Percentiles rank a stretch among this genome's conserved stretches.
Evolutionary conservation across 192 early-diverging fungal species (phyloP).

Genomic region (Linnemannia schmuckeri): DNA sequence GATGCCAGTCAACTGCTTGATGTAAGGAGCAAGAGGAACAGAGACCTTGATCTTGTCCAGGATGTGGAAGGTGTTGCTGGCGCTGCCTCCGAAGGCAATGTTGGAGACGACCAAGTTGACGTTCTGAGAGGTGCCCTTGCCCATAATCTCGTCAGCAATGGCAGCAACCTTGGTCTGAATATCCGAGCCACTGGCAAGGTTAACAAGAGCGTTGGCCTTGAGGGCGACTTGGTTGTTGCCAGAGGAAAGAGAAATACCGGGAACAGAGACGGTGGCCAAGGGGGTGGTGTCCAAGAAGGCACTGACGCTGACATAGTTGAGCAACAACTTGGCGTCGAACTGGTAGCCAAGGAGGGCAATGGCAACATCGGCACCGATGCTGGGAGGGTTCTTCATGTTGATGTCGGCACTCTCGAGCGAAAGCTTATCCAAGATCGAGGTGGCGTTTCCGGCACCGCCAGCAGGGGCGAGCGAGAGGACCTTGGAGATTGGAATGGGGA

Average conservation of each 20-base stretch:
- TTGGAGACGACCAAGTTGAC: constrained; percentile 55
- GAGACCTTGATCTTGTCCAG: constrained; percentile 39
- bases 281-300: constrained; percentile 51
- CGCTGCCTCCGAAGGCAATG: constrained; percentile 44
- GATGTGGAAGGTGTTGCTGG: constrained; percentile 35
- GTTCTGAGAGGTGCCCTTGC: constrained; percentile 25
- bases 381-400: constrained; percentile 52
- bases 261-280: constrained; percentile 42
- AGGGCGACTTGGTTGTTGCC: constrained; percentile 43
- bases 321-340: constrained; percentile 49
- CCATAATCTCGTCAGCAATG: constrained; percentile 50
- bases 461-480: constrained; percentile 30
- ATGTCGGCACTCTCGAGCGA: constrained; percentile 40
- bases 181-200: constrained; percentile 32
- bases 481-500: constrained; percentile 42
- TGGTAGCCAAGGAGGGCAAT: constrained; percentile 36
- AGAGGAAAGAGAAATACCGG: constrained; percentile 35
- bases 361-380: constrained; percentile 48
- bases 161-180: constrained; percentile 53
- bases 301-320: constrained; percentile 51
- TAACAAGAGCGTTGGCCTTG: constrained; percentile 30
- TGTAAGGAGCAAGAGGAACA: constrained; percentile 42
- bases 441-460: neutral
- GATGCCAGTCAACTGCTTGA: constrained; percentile 35
- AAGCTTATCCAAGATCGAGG: constrained; percentile 32